These are phyloP conservation scores for Globisporangium sylvaticum DNA, from an alignment of 352 stramenopile species.

Conservation along the genomic window DNA sequence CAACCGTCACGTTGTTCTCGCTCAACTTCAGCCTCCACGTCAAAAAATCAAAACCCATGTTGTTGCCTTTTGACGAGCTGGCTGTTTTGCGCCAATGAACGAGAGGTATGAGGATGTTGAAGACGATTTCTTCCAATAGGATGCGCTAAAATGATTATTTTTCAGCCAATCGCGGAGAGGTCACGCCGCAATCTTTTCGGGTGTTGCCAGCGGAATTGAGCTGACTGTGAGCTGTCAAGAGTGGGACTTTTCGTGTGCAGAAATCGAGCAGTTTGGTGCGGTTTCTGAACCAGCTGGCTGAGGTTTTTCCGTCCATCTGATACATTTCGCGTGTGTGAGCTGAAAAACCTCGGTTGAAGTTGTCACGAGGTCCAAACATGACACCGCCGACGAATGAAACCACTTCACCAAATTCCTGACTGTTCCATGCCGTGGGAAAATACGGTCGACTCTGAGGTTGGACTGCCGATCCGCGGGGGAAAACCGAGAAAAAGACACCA, in stretches of 20 bases:
- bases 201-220: background rate
- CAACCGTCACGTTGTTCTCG: background rate
- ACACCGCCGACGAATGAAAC: constrained; percentile 47
- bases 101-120: background rate
- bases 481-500: too few relatives aligned
- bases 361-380: constrained; percentile 39
- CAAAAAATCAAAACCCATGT: constrained; percentile 3
- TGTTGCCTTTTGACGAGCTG: background rate
- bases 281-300: background rate
- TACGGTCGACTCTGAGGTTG: too few relatives aligned
- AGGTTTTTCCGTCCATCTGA: background rate
- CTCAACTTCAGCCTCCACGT: constrained; percentile 11
- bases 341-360: constrained; percentile 47
- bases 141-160: background rate
- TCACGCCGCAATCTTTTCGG: background rate
- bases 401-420: constrained; percentile 13
- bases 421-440: too few relatives aligned
- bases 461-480: too few relatives aligned
- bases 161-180: background rate
- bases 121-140: background rate
- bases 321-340: background rate
- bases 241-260: background rate
- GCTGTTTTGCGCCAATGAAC: background rate
- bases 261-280: background rate
- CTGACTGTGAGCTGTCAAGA: background rate